phyloP scores from a whole-genome alignment of 495 filamentous ascomycete genomes.

The Parachaetomium inaequale region DNA sequence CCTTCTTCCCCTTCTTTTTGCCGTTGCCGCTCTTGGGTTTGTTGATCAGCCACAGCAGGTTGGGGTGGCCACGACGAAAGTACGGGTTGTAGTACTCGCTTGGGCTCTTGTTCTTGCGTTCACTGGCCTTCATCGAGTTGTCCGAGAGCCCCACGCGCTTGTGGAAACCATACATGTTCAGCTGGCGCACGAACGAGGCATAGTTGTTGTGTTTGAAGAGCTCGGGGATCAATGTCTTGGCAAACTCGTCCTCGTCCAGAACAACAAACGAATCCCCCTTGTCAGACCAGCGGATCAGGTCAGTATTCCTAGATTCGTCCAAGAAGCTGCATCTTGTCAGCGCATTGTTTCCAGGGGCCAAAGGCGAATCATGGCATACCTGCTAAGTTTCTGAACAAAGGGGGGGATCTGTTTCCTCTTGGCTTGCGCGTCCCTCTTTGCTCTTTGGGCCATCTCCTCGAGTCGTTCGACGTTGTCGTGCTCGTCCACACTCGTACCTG shows the following conservation, averaged over 20 bases:
- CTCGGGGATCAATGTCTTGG: conserved; percentile 93
- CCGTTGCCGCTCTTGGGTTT: conserved; percentile 76
- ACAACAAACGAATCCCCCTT: conserved; percentile 96
- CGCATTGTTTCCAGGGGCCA: neutral
- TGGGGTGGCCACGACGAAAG: conserved; percentile 89
- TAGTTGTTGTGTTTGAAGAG: conserved; percentile 99
- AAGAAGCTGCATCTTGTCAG: conserved; percentile 64
- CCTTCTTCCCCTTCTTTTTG: conserved; percentile 60
- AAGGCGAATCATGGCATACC: conserved; percentile 49
- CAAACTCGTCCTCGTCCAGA: conserved; percentile 97
- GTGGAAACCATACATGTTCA: conserved; percentile 99
- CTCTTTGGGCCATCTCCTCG: conserved; percentile 67
- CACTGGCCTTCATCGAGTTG: conserved; percentile 95
- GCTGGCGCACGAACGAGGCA: conserved; percentile 93
- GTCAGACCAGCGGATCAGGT: conserved; percentile 96
- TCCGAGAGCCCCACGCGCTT: conserved; percentile 96
- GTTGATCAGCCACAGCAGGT: conserved; percentile 94
- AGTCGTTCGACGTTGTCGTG: conserved; percentile 72
- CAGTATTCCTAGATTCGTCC: conserved; percentile 84
- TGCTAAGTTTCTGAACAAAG: conserved; percentile 98
- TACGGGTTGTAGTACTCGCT: conserved; percentile 97
- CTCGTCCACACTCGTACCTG: conserved; percentile 45
- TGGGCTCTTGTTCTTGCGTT: conserved; percentile 93
- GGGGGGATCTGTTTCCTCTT: conserved; percentile 94
- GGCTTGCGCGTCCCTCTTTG: conserved; percentile 76